These are phyloP conservation scores for Harringtonia aguacate DNA, from an alignment of 2,329 filamentous ascomycete genomes.

Conservation along the genomic window DNA sequence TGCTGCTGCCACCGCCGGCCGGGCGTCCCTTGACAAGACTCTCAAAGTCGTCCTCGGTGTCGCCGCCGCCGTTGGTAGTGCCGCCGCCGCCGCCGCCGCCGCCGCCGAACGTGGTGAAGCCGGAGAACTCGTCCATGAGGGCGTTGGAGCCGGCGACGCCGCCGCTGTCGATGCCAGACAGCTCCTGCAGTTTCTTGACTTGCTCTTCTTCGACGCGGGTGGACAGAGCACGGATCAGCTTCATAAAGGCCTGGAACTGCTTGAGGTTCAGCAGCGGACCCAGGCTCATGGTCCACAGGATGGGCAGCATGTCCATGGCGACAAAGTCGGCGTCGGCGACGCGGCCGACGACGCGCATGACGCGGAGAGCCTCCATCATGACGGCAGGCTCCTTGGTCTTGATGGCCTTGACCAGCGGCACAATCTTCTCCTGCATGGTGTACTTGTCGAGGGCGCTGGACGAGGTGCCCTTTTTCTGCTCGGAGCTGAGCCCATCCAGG, in stretches of 20 bases:
- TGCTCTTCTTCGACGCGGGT: conserved; percentile 80
- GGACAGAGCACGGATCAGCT: conserved; percentile 72
- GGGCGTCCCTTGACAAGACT: conserved; percentile 67
- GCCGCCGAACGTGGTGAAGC: conserved; percentile 29
- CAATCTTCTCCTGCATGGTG: conserved; percentile 94
- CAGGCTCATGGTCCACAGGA: conserved; percentile 85
- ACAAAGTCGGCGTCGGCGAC: conserved; percentile 83
- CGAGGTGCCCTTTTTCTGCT: conserved; percentile 50
- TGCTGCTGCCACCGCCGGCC: not conserved
- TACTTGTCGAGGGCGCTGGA: conserved; percentile 89
- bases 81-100: conserved; percentile 34
- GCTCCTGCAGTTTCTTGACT: conserved; percentile 74
- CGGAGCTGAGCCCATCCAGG: conserved; percentile 56
- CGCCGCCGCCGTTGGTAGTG: conserved; percentile 29
- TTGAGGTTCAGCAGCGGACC: conserved; percentile 79
- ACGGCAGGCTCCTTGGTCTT: conserved; percentile 97
- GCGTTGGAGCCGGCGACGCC: conserved; percentile 22
- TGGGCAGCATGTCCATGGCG: conserved; percentile 79
- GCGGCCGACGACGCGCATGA: conserved; percentile 73
- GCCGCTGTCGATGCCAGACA: conserved; percentile 23
- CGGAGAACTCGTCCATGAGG: not conserved
- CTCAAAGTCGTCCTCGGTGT: conserved; percentile 70
- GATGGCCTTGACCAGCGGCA: conserved; percentile 82
- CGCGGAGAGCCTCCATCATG: conserved; percentile 84
- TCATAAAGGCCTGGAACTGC: conserved; percentile 87